phyloP scores from a whole-genome alignment of 2,329 filamentous ascomycete species.

The Sclerotinia trifoliorum region DNA sequence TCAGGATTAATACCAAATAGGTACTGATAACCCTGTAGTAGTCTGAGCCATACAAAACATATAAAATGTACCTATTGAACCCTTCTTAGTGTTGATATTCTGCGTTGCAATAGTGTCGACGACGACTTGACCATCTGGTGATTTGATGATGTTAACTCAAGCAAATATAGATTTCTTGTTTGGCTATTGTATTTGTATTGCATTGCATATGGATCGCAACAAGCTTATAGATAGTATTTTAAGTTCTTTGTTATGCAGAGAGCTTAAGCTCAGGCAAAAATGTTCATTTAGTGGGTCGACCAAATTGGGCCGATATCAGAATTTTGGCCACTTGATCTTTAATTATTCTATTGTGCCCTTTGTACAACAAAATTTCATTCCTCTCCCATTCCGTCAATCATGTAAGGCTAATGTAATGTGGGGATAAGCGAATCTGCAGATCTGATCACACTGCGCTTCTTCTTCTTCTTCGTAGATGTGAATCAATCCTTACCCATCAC shows the following conservation, averaged over 20 bases:
- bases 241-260: neutral
- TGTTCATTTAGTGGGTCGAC: neutral
- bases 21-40: neutral
- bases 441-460: conserved; percentile 4
- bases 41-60: neutral
- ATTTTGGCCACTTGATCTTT: conserved; percentile 12
- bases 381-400: conserved; percentile 1
- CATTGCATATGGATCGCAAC: no score
- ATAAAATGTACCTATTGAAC: conserved; percentile 6
- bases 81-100: neutral
- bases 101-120: neutral
- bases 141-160: neutral
- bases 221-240: neutral
- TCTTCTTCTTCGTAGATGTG: neutral
- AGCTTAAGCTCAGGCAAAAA: neutral
- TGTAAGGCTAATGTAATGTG: neutral
- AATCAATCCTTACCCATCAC: neutral
- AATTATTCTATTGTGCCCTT: neutral
- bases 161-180: neutral
- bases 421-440: neutral
- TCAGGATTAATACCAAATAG: neutral
- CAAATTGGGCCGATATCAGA: neutral
- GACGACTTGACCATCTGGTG: neutral
- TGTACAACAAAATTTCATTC: conserved; percentile 1
- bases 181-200: neutral